Evolutionary conservation across 2,329 filamentous ascomycete genomes (phyloP).

Genomic region (Penicillium sp.): DNA sequence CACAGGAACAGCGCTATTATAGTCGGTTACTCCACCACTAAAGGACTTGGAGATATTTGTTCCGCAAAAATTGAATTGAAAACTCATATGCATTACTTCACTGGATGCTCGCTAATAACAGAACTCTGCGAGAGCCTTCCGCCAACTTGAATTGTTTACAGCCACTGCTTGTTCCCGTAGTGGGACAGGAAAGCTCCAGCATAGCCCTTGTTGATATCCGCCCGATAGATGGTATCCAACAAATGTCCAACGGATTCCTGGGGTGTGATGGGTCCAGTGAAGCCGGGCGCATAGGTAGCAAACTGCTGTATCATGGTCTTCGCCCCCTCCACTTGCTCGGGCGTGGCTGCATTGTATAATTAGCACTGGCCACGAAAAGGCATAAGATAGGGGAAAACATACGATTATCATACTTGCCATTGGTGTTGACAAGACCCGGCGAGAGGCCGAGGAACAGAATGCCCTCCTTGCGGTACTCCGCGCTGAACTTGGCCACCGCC

Average conservation of each 20-base stretch:
- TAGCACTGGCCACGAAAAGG: constrained; percentile 17
- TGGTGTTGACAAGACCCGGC: constrained; percentile 58
- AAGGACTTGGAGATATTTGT: too few species aligned
- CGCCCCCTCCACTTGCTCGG: neutral
- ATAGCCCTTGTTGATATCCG: constrained; percentile 49
- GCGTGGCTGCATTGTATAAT: neutral
- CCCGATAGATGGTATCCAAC: constrained; percentile 38
- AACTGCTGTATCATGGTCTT: constrained; percentile 36
- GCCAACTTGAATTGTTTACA: constrained; percentile 38
- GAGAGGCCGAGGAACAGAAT: constrained; percentile 59
- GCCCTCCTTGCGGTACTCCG: constrained; percentile 55
- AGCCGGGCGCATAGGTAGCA: constrained; percentile 46
- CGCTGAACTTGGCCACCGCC: constrained; percentile 59
- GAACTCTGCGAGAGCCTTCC: neutral
- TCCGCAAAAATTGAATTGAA: too few species aligned
- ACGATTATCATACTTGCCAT: constrained; percentile 32
- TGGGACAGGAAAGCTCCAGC: constrained; percentile 62
- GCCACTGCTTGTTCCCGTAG: constrained; percentile 45
- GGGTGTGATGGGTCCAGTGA: constrained; percentile 41
- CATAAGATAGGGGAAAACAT: constrained; percentile 26
- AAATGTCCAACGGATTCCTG: constrained; percentile 43
- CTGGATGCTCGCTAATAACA: neutral
- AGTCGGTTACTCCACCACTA: neutral
- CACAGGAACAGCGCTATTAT: too few species aligned
- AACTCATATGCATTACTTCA: too few species aligned